phyloP scores from a whole-genome alignment of 306 rosid genomes.

The Sicyos baderoa region DNA sequence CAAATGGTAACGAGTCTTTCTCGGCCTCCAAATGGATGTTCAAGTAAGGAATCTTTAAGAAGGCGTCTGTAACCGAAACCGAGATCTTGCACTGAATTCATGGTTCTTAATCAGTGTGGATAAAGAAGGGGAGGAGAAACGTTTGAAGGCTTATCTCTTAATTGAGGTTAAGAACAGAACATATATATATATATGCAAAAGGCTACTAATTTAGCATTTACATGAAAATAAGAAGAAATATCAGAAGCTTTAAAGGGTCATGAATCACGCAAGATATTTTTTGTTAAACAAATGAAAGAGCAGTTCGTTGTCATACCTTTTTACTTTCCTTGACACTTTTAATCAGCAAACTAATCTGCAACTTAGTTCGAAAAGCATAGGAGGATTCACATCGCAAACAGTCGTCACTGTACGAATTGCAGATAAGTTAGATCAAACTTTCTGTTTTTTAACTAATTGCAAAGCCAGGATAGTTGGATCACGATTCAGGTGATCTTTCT shows the following conservation, averaged over 20 bases:
- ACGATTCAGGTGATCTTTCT: not conserved
- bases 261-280: not conserved
- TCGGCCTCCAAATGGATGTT: slow-evolving; percentile 12
- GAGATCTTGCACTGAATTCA: not conserved
- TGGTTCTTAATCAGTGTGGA: not conserved
- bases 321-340: slow-evolving; percentile 6
- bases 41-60: slow-evolving; percentile 8
- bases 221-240: slow-evolving; percentile 1
- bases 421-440: not conserved
- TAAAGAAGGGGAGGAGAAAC: not conserved
- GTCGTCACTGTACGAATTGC: not conserved
- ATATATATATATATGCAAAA: not conserved
- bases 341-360: slow-evolving; percentile 12
- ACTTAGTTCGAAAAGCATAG: not conserved
- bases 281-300: not conserved
- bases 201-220: not conserved
- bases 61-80: slow-evolving; percentile 4
- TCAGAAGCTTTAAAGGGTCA: not conserved
- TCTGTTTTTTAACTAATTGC: not conserved
- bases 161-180: not conserved
- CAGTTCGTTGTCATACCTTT: not conserved
- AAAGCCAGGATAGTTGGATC: slow-evolving; percentile 16
- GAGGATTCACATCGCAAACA: not conserved
- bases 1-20: slow-evolving; percentile 8
- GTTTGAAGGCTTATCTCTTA: not conserved